A percentile compares a stretch with the other conserved stretches of the same genome.
These are phyloP conservation scores for Aphanomyces stellatus DNA, from an alignment of 352 stramenopile species.

Conservation along the genomic window DNA sequence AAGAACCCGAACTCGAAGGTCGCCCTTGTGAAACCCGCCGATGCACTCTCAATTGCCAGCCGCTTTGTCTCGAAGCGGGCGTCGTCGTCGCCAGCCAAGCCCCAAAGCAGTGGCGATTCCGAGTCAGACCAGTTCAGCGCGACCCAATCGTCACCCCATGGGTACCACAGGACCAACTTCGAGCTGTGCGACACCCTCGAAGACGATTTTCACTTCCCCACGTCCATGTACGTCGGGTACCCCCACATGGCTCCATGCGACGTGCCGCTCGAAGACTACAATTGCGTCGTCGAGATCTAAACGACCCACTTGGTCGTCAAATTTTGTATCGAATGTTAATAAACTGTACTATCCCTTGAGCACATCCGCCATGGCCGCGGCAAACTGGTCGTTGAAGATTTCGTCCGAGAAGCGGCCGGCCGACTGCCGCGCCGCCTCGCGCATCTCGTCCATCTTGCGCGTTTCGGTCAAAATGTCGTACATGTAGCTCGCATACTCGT, in stretches of 20 bases:
- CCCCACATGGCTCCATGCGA: not conserved
- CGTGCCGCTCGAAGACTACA: not conserved
- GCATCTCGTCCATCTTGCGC: conserved; percentile 31
- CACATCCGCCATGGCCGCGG: conserved; percentile 34
- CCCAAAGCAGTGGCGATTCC: not conserved
- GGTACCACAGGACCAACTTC: not conserved
- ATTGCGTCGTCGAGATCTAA: conserved; percentile 3
- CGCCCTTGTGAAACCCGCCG: not conserved
- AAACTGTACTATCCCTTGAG: not conserved
- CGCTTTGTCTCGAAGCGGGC: not conserved
- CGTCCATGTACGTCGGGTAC: not conserved
- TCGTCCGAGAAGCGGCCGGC: conserved; percentile 66
- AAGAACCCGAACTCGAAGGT: conserved; percentile 5
- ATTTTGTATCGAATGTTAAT: not conserved
- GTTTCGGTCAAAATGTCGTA: conserved; percentile 32
- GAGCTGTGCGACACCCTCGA: not conserved
- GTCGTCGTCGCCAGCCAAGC: not conserved
- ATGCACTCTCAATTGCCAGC: not conserved
- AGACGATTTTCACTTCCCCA: not conserved
- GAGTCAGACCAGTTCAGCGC: not conserved
- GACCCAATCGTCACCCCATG: not conserved
- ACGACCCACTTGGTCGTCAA: not conserved
- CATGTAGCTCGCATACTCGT: conserved; percentile 86
- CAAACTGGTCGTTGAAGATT: conserved; percentile 55
- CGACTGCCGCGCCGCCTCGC: conserved; percentile 32